Evolutionary conservation across 2,329 filamentous ascomycete genomes (phyloP), one percentile per base, ranked within the genome.

Genomic region (Torrubiellomyces zombiae): DNA sequence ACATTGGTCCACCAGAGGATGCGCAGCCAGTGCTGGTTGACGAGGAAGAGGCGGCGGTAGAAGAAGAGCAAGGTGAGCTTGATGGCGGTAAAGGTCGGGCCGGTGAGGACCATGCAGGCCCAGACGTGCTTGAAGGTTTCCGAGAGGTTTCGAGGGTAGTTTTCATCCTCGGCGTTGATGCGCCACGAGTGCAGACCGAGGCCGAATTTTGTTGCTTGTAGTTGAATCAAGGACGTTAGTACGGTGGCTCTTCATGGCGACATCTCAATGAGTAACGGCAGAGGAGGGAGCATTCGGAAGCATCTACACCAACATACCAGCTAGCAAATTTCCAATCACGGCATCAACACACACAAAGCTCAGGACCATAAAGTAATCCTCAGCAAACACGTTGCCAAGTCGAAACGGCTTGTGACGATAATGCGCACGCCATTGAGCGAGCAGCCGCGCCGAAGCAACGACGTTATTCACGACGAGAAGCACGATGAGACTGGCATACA

Each of bases 141-240:
- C 6, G 24, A 26, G 13, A 26, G 18, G 11, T 26, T 26, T 18
- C 13, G 16, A 4, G 24, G 24, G 14, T 21, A 26, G 14, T 26
- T 12, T 7, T 18, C 12, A 21, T 26, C 24, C 14, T 26, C 24
- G 10, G 19, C 19, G 11, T 26, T 26, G 19, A 26, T 26, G 10
- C 24, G 24, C 24, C 24, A 26, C 9, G 24, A 26, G 7, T 26
- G 24, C 16, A 26, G 24, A 16, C 24, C 24, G 10, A 26, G 24
- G 4, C 24, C 24, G 18, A 21, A 26, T 9, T 21, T 14, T 4
- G 24, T 26, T 6, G 24, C 24, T 14, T 4, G 24, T 26, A 10
- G 24, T 20, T 26, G 13, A 4, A 24, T 10, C 23, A 6, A n/a
- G 8, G 6, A 4, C 9, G 16, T 25, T 17, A n/a, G n/a, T n/a